Evolutionary conservation across 164 flowering plant genomes (phyloP), one percentile per base, ranked within the genome.

Genomic region (Aristolochia fimbriata): DNA sequence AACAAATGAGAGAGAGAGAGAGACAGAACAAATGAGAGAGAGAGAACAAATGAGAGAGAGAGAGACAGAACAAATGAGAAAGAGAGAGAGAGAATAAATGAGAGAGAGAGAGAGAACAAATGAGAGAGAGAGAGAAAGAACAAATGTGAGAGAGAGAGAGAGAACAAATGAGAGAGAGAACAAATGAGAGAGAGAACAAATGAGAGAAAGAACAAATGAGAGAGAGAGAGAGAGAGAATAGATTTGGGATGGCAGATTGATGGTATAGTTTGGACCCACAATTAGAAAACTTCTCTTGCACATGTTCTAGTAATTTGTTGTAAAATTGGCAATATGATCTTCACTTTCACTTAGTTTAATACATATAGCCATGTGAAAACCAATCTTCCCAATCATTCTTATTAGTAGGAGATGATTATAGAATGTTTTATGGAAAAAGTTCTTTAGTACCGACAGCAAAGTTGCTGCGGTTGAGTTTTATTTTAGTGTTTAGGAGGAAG

Each of bases 331-430:
- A 51, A n/a, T 25, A 19, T 2, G 55, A 6, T 51, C 23, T 51
- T 51, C 25, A 7, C 23, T 63, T 63, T 46, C 24, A 25, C n/a
- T 19, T 64, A 43, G 27, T 51, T 52, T 52, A 68, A 58, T 58
- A 16, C 27, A 31, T 30, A 53, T 27, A 27, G 37, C 65, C 71
- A 68, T 58, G 71, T 68, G 71, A 63, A 43, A 24, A 25, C 27
- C 71, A 51, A 47, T 57, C 37, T 43, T 56, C 57, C 64, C 65
- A 69, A 64, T 69, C 59, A 69, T 69, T 64, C 33, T 17, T 16
- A 20, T 46, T 27, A 59, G 52, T 43, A 37, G 61, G 52, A 57
- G 51, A 60, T 60, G 57, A 51, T 64, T 33, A 63, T n/a, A 20
- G 55, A 33, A 27, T 25, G 37, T 12, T 54, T 59, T 20, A 25